Evolutionary conservation across 2,329 filamentous ascomycete genomes (phyloP).

Genomic region (Podosphaera xanthii): DNA sequence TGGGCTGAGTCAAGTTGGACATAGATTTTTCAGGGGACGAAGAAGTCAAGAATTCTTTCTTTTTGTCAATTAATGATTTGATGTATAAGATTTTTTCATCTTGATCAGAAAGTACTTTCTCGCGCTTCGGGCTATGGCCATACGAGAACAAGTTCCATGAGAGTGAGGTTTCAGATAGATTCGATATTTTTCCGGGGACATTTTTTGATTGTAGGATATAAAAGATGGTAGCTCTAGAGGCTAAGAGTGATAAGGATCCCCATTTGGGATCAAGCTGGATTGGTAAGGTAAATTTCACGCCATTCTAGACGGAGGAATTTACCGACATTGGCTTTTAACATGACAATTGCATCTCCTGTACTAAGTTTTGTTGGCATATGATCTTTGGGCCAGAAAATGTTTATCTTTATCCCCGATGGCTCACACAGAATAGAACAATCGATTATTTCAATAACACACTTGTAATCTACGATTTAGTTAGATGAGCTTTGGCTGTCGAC

Average conservation of each 20-base stretch:
- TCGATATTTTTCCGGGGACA: constrained; percentile 16
- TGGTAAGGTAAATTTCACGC: neutral
- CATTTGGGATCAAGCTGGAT: constrained; percentile 1
- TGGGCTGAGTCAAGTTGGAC: constrained; percentile 18
- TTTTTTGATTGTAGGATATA: constrained; percentile 21
- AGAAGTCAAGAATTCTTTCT: constrained; percentile 21
- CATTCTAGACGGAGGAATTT: neutral
- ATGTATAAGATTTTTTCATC: constrained; percentile 19
- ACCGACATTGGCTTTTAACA: constrained; percentile 27
- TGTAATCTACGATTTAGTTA: constrained; percentile 26
- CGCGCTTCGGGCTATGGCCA: neutral
- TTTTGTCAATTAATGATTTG: constrained; percentile 23
- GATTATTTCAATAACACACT: constrained; percentile 35
- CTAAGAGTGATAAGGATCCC: constrained; percentile 21
- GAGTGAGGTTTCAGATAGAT: neutral
- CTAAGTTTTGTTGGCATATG: constrained; percentile 25
- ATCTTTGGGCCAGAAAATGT: constrained; percentile 33
- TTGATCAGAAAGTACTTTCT: constrained; percentile 3
- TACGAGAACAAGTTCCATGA: neutral
- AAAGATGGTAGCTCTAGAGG: constrained; percentile 21
- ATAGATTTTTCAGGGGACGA: constrained; percentile 24
- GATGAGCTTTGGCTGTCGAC: neutral
- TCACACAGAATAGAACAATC: constrained; percentile 27
- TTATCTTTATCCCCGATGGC: constrained; percentile 23
- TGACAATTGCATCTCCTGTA: constrained; percentile 39